phyloP scores from a whole-genome alignment of 306 rosid genomes.

The Glycyrrhiza uralensis region DNA sequence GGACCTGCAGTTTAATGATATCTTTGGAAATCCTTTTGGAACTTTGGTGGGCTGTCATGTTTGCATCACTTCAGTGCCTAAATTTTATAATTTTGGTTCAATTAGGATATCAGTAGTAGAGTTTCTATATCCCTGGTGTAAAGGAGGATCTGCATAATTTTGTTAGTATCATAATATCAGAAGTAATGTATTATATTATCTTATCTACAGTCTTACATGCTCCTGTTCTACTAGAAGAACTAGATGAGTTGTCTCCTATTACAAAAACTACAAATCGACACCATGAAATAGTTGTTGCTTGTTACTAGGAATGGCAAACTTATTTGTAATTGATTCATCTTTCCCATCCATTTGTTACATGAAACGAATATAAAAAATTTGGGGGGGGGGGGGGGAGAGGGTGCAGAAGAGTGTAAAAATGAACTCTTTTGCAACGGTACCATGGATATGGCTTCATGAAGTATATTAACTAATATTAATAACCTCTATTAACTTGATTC shows the following conservation, averaged over 20 bases:
- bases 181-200: background rate
- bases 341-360: slow-evolving; percentile 11
- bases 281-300: background rate
- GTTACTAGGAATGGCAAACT: background rate
- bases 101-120: too few relatives aligned
- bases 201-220: background rate
- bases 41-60: background rate
- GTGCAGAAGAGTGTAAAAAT: too few relatives aligned
- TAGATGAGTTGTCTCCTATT: background rate
- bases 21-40: background rate
- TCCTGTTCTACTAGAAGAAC: background rate
- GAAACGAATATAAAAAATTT: too few relatives aligned
- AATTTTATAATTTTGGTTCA: background rate
- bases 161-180: background rate
- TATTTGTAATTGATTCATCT: background rate
- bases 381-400: too few relatives aligned
- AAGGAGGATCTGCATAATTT: background rate
- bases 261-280: background rate
- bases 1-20: background rate
- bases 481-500: too few relatives aligned
- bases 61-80: background rate
- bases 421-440: background rate
- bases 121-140: background rate
- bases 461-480: background rate
- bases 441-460: background rate